Conservation (phyloP, 495 filamentous ascomycete genomes). For the Aspergillus avenaceus region DNA sequence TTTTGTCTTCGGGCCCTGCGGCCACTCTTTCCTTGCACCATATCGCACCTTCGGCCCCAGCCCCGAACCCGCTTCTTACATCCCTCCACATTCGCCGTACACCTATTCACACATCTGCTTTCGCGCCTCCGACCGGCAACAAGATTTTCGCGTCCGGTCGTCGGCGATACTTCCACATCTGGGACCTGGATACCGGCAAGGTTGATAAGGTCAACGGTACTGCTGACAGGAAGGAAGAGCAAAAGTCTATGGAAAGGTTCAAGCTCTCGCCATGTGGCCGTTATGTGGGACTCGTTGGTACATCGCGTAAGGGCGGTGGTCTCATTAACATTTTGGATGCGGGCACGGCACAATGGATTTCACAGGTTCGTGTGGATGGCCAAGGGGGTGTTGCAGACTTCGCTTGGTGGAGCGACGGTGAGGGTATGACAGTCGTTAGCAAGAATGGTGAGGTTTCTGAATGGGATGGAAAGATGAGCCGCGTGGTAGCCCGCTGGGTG, state of each 20-base stretch:
- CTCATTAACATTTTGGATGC: constrained; percentile 81
- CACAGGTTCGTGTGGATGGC: constrained; percentile 77
- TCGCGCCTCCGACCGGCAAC: constrained; percentile 49
- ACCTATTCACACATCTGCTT: constrained; percentile 73
- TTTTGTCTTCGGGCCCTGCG: constrained; percentile 82
- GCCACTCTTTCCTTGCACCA: constrained; percentile 86
- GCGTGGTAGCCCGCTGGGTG: constrained; percentile 74
- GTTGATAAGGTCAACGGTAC: constrained; percentile 80
- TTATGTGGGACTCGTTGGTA: constrained; percentile 76
- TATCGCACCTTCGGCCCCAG: constrained; percentile 69
- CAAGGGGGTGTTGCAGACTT: constrained; percentile 82
- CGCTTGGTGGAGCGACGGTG: constrained; percentile 83
- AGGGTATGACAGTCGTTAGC: constrained; percentile 70
- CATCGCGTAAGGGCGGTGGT: constrained; percentile 76
- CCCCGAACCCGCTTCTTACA: constrained; percentile 80
- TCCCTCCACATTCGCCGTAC: constrained; percentile 81
- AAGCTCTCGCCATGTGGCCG: constrained; percentile 79
- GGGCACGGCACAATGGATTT: constrained; percentile 81
- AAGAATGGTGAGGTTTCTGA: constrained; percentile 93
- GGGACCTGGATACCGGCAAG: constrained; percentile 76
- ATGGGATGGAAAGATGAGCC: constrained; percentile 62
- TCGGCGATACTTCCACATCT: constrained; percentile 88
- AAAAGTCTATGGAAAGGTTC: constrained; percentile 86
- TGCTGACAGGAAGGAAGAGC: constrained; percentile 66
- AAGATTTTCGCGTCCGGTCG: constrained; percentile 79